Conservation (phyloP, 202 grass and related monocot species). For the Sporobolus alterniflorus region DNA sequence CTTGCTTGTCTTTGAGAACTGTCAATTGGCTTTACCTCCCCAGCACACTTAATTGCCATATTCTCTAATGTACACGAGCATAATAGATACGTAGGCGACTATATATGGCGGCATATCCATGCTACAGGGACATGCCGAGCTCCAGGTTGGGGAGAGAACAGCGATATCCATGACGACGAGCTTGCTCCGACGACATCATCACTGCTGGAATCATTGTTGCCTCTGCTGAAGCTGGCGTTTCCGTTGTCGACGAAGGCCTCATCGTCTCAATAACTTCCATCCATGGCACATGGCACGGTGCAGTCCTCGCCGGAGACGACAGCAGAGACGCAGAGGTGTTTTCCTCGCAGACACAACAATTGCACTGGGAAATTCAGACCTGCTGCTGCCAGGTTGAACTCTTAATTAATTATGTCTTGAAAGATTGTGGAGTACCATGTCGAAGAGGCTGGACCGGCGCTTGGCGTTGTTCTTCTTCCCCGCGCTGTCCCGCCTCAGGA, state of each 20-base stretch:
- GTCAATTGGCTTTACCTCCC: too few species aligned
- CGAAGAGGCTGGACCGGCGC: conserved; percentile 69
- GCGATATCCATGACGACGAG: conserved; percentile 12
- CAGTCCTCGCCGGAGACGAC: neutral
- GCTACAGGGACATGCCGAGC: conserved; percentile 36
- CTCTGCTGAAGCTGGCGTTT: conserved; percentile 10
- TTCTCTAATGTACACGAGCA: too few species aligned
- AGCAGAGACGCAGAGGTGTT: neutral
- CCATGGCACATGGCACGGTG: too few species aligned
- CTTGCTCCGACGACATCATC: neutral
- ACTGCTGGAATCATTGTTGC: too few species aligned
- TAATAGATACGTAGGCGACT: neutral
- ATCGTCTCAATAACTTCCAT: neutral
- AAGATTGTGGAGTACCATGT: conserved; percentile 50
- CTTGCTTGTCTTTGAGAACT: too few species aligned
- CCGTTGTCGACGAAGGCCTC: neutral
- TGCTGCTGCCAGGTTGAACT: too few species aligned
- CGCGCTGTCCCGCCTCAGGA: conserved; percentile 56
- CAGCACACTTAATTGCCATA: too few species aligned
- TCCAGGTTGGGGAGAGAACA: conserved; percentile 30
- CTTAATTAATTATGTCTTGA: too few species aligned
- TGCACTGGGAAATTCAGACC: neutral
- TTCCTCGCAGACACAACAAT: neutral
- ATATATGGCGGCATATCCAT: neutral
- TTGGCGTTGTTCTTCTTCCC: conserved; percentile 46